phyloP scores from a whole-genome alignment of 176 grass and related monocot genomes.

The Coix lacrymajobi region DNA sequence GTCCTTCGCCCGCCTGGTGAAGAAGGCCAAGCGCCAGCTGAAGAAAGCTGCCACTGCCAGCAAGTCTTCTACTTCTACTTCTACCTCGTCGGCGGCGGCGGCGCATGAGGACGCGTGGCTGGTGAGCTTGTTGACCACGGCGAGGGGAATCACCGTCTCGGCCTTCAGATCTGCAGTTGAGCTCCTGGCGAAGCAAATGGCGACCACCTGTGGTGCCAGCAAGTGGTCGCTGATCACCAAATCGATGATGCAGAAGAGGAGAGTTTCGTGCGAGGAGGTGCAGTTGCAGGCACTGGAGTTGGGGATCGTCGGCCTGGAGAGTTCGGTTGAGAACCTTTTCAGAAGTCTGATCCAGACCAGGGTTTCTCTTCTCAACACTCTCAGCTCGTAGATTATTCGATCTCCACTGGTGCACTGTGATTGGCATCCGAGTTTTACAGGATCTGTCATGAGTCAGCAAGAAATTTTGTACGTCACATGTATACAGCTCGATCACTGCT shows the following conservation, averaged over 20 bases:
- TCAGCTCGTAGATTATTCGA: slow-evolving; percentile 35
- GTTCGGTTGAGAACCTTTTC: slow-evolving; percentile 23
- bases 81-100: neutral
- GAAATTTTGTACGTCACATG: slow-evolving; percentile 5
- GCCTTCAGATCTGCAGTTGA: slow-evolving; percentile 20
- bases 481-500: neutral
- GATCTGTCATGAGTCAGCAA: slow-evolving; percentile 29
- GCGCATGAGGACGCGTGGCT: neutral
- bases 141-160: slow-evolving; percentile 24
- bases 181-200: slow-evolving; percentile 26
- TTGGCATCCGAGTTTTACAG: slow-evolving; percentile 40
- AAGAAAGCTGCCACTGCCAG: slow-evolving; percentile 27
- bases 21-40: slow-evolving; percentile 37
- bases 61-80: neutral
- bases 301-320: slow-evolving; percentile 26
- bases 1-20: slow-evolving; percentile 25
- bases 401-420: neutral
- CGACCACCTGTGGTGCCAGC: slow-evolving; percentile 12
- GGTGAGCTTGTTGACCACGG: slow-evolving; percentile 7
- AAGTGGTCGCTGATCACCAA: slow-evolving; percentile 43
- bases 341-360: slow-evolving; percentile 38
- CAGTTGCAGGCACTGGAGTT: slow-evolving; percentile 41
- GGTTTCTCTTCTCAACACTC: slow-evolving; percentile 45
- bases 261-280: slow-evolving; percentile 24
- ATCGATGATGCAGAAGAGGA: slow-evolving; percentile 27